These are phyloP conservation scores for Cutaneotrichosporon sp. DNA, from an alignment of 1,284 basidiomycete genomes.

Conservation along the genomic window DNA sequence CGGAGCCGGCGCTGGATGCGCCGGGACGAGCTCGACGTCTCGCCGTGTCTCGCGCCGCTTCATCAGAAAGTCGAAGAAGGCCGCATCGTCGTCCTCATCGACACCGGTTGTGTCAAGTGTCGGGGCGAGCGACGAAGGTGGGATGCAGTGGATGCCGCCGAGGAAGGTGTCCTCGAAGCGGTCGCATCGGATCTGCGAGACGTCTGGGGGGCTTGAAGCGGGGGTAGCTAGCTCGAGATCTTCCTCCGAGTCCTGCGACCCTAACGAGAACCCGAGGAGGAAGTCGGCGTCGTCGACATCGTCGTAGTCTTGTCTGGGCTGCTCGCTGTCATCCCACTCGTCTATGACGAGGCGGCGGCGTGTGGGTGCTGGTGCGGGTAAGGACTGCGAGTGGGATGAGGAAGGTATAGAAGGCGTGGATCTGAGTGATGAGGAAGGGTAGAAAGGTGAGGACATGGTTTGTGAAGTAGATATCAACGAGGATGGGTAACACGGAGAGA, in stretches of 20 bases:
- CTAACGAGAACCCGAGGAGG: slow-evolving; percentile 1
- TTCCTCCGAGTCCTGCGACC: not conserved
- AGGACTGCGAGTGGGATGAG: not conserved
- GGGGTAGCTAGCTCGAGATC: not conserved
- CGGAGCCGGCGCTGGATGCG: not conserved
- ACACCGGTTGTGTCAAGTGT: not conserved
- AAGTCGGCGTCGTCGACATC: too few relatives aligned
- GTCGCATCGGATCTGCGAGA: not conserved
- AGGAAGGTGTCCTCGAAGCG: not conserved
- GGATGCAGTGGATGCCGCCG: not conserved
- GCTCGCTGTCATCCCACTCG: not conserved
- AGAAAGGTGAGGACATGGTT: not conserved
- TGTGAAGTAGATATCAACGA: too few relatives aligned
- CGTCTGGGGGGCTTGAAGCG: not conserved
- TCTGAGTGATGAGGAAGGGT: too few relatives aligned
- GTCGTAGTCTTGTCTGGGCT: not conserved
- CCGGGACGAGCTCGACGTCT: not conserved
- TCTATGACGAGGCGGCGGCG: not conserved
- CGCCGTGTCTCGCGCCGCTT: not conserved
- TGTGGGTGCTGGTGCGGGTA: not conserved
- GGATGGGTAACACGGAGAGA: not conserved
- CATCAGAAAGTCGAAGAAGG: not conserved
- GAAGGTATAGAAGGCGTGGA: not conserved
- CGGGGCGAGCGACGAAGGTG: not conserved
- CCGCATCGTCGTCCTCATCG: slow-evolving; percentile 7